These are phyloP conservation scores for Cladosporium austrohemisphaericum DNA, from an alignment of 2,329 filamentous ascomycete genomes.

Conservation along the genomic window DNA sequence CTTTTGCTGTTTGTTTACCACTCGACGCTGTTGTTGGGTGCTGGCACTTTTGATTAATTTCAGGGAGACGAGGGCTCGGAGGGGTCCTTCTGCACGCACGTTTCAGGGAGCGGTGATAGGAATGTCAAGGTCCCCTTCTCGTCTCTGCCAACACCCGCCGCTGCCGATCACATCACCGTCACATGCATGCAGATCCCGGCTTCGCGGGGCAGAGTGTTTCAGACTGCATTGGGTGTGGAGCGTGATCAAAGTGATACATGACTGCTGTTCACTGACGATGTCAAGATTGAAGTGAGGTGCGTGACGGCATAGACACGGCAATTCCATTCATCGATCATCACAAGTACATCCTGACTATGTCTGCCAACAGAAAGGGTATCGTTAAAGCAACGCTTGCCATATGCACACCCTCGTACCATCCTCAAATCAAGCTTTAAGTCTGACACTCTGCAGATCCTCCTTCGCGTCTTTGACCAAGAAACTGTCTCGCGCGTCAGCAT, in stretches of 20 bases:
- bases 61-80: no score
- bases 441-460: constrained; percentile 70
- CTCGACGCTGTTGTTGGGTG: background rate
- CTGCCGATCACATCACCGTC: constrained; percentile 8
- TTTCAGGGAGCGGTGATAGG: constrained; percentile 10
- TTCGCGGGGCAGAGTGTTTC: background rate
- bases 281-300: no score
- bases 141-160: background rate
- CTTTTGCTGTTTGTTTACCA: constrained; percentile 1
- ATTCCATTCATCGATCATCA: no score
- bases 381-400: background rate
- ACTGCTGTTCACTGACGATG: no score
- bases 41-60: background rate
- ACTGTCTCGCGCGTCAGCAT: constrained; percentile 45
- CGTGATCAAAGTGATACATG: no score
- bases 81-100: constrained; percentile 1
- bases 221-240: no score
- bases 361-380: background rate
- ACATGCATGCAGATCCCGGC: constrained; percentile 3
- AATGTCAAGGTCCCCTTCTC: no score
- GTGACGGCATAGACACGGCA: no score
- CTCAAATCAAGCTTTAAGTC: constrained; percentile 62
- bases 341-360: no score
- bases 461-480: constrained; percentile 83
- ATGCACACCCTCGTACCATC: background rate